Percentiles rank a stretch among this genome's conserved stretches.
phyloP scores from a whole-genome alignment of 2,329 filamentous ascomycete genomes.

The Venturia pyrina region DNA sequence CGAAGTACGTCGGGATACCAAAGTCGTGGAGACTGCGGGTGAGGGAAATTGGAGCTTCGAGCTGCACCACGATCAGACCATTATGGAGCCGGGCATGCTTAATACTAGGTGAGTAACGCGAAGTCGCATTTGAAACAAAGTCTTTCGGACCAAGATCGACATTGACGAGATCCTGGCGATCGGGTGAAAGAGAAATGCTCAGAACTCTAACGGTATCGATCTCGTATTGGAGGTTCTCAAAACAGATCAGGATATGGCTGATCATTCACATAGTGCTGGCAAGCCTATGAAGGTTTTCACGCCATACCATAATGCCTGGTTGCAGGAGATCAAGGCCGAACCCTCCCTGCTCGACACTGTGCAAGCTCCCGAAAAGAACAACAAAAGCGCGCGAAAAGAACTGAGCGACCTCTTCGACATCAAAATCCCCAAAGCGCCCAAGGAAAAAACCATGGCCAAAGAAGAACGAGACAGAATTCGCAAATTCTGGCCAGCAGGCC shows the following conservation, averaged over 20 bases:
- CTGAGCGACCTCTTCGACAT: slow-evolving; percentile 24
- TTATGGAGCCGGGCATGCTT: slow-evolving; percentile 37
- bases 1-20: slow-evolving; percentile 35
- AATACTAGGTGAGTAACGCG: slow-evolving; percentile 17
- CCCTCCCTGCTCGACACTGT: slow-evolving; percentile 34
- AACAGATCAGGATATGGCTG: too few relatives aligned
- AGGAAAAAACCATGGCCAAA: slow-evolving; percentile 31
- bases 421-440: slow-evolving; percentile 25
- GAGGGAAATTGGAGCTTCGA: slow-evolving; percentile 30
- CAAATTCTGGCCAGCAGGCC: slow-evolving; percentile 36
- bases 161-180: too few relatives aligned
- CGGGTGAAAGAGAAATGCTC: too few relatives aligned
- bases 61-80: slow-evolving; percentile 39
- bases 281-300: slow-evolving; percentile 43
- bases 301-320: slow-evolving; percentile 40
- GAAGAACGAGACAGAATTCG: slow-evolving; percentile 32
- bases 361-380: slow-evolving; percentile 31
- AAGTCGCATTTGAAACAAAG: too few relatives aligned
- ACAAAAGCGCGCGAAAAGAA: slow-evolving; percentile 19
- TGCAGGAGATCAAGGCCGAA: slow-evolving; percentile 31
- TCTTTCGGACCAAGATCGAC: too few relatives aligned
- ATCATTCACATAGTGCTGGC: slow-evolving; percentile 20
- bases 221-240: too few relatives aligned
- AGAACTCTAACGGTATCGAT: too few relatives aligned
- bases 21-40: slow-evolving; percentile 28